Base-by-base conservation (phyloP, 441 rosid genomes). In the Mallotus japonicus region DNA sequence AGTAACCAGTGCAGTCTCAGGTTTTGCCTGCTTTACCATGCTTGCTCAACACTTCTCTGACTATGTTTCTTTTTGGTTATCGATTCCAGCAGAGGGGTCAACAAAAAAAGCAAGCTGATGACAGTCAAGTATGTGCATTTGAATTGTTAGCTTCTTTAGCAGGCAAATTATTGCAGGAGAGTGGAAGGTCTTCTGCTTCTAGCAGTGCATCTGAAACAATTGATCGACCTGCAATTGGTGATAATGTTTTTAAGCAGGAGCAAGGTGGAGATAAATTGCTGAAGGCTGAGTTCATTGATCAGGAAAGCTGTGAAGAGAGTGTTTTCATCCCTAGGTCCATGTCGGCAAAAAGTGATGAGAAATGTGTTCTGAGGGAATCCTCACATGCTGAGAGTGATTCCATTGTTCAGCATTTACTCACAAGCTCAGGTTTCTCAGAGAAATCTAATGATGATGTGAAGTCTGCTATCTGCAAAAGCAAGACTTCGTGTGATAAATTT, bases 141-240 rank as follows among this genome's bases (percentile, higher is more conserved):
- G 98, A 90, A 73, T 78, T 92, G 57, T 81, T 92, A 71, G 97
- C 96, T 70, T 81, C 82, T 49, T 80, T 89, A 81, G 93, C 93
- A 16, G 97, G 93, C 19, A 82, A 91, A 65, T 77, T 91, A 15
- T 71, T 92, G 67, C 86, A 87, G 81, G 87, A 85, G 74, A 81
- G 79, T 28, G 82, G 77, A 76, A 82, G 76, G 78, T 78, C 79
- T 68, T 63, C 79, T 40, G 75, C 83, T 73, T 77, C 77, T 65
- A 76, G 81, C 71, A 75, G 79, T 75, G 73, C 82, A 34, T 75
- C 76, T 3, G 92, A 83, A 60, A 88, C 86, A 69, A 84, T 83
- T 61, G 82, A 83, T 84, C 88, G 58, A 49, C 81, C 67, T 69
- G 67, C 76, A 40, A 57, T 81, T 64, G 76, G 75, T 69, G 83